Evolutionary conservation across 345 rosid species (phyloP).

Genomic region (Aethionema arabicum): DNA sequence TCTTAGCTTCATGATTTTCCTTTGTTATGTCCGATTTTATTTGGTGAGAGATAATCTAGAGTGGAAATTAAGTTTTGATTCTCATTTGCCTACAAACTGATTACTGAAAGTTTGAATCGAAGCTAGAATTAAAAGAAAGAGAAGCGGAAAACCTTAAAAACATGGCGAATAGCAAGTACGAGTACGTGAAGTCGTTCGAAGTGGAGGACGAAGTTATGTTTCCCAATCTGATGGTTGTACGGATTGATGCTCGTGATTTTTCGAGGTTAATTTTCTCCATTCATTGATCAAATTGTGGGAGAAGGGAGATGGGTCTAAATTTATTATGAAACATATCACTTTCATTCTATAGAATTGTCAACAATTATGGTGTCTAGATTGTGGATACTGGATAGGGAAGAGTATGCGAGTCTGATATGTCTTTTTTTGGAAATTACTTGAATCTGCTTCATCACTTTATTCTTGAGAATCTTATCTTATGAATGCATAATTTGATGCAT

Average conservation of each 20-base stretch:
- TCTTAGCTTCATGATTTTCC: too few species aligned
- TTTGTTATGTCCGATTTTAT: too few species aligned
- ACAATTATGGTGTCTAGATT: neutral
- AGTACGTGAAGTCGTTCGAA: conserved; percentile 83
- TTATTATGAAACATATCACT: neutral
- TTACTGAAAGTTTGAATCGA: too few species aligned
- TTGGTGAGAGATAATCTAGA: too few species aligned
- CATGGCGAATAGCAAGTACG: conserved; percentile 94
- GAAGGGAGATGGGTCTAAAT: neutral
- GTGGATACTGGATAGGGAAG: too few species aligned
- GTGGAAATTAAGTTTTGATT: too few species aligned
- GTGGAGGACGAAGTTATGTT: conserved; percentile 62
- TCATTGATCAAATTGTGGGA: neutral
- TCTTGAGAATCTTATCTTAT: neutral
- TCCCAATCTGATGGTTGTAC: conserved; percentile 66
- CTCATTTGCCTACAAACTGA: too few species aligned
- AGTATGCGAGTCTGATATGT: neutral
- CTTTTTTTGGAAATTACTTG: neutral
- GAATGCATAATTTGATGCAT: too few species aligned
- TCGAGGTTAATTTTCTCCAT: conserved; percentile 41
- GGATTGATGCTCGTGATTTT: conserved; percentile 58
- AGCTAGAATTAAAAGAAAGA: neutral
- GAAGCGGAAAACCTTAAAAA: neutral
- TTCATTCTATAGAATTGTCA: conserved; percentile 10
- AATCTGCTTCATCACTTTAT: neutral